Evolutionary conservation across 352 stramenopile genomes (phyloP), one percentile per base, ranked within the genome.

Genomic region (Poterioochromonas sp.): DNA sequence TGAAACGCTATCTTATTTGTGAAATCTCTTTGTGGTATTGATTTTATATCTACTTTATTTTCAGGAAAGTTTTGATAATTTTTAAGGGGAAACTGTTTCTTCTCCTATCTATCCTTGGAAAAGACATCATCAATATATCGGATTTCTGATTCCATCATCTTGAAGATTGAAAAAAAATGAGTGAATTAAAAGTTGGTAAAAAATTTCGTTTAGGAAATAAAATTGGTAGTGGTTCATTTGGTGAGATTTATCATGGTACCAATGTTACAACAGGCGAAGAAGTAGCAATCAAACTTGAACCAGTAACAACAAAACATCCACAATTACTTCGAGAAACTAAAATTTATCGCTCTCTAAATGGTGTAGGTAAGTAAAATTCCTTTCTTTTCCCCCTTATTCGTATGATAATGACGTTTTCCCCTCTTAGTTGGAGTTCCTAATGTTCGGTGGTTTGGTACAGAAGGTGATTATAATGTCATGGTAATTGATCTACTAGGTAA

Each of bases 401-500:
- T 8, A 81, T 60, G 51, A 79, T 49, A 76, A 44, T 76, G 43
- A 83, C 53, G 1, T 83, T 62, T 37, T 81, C 68, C 51, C 65
- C 68, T 81, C 29, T 12, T 73, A 76, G 20, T 78, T 80, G 96
- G 96, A 63, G 97, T 99, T 74, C 94, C 96, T 1, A 97, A 96
- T 83, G 90, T 99, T 41, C 90, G 93, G 80, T 99, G 95, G 94
- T 99, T 98, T 83, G 96, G 96, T 60, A 94, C 98, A 34, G 96
- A 99, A 87, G 95, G 93, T 69, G 93, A 98, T 83, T 99, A 99
- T 89, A 99, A 99, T 81, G 95, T 99, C 43, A 98, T 99, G 95
- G 95, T 99, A 34, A 94, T 99, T 69, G 96, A 99, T 83, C 85
- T 99, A 53, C 87, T 99, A 5, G 96, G 96, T 20, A 95, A 95